Evolutionary conservation across 768 basidiomycete species (phyloP), one percentile per base, ranked within the genome.

Genomic region (Hydnum rufescens): DNA sequence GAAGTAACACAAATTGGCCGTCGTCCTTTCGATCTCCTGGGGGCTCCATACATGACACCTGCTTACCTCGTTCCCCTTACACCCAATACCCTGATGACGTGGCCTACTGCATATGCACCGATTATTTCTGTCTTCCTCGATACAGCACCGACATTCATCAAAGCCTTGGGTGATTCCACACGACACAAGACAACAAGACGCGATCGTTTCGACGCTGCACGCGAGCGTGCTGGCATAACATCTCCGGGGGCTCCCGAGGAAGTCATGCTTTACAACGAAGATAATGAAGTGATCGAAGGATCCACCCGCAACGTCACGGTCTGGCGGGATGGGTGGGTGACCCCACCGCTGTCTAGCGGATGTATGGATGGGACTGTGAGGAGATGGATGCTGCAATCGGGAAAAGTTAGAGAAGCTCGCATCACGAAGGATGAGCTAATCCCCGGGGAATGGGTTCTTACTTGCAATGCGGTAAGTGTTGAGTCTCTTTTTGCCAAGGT

Each of bases 241-340:
- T 13, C 23, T 18, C 6, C 29, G 6, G 16, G 16, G 16, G 6
- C 28, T 1, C 13, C 30, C 25, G 49, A 50, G 13, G 49, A 50
- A 32, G 49, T 50, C 26, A 13, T 50, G 29, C 49, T 50, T 16
- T 31, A 18, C 13, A 50, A 50, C 32, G 29, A 50, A 16, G 28
- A 13, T 29, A 18, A 18, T 6, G 49, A 50, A 18, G 28, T 50
- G 18, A 16, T 32, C 32, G 49, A 50, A 18, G 49, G 49, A 13
- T 30, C 28, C 18, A 28, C 13, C 16, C 49, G 49, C 18, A 50
- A 28, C 28, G 26, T 50, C 30, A 6, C 29, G 26, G 16, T 50
- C 31, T 50, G 49, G 49, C 6, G 49, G 13, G 49, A 50, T 32
- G 49, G 49, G 6, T 50, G 49, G 49, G 49, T 50, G 13, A 50